Evolutionary conservation across 495 filamentous ascomycete species (phyloP).

Genomic region (Cudoniella acicularis): DNA sequence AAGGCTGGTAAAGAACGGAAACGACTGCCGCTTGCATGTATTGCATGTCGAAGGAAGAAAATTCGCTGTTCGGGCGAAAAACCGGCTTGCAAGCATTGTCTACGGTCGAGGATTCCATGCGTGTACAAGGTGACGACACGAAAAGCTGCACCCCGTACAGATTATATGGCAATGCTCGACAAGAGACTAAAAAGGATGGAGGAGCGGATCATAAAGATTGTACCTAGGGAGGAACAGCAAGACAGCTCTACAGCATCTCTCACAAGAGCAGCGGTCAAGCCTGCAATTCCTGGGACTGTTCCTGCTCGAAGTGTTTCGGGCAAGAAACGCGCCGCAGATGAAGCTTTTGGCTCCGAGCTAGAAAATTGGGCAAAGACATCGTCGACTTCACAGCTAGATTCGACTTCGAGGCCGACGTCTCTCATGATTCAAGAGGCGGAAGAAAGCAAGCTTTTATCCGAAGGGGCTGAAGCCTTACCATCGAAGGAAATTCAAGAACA

Average conservation of each 20-base stretch:
- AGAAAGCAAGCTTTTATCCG: slow-evolving; percentile 67
- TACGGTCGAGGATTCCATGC: slow-evolving; percentile 88
- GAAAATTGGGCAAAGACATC: slow-evolving; percentile 74
- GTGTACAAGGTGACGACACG: slow-evolving; percentile 97
- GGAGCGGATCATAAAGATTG: slow-evolving; percentile 92
- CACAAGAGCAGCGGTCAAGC: slow-evolving; percentile 75
- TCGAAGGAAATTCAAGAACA: slow-evolving; percentile 90
- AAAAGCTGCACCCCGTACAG: slow-evolving; percentile 92
- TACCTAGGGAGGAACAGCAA: slow-evolving; percentile 78
- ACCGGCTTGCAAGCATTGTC: slow-evolving; percentile 94
- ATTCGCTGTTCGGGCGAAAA: slow-evolving; percentile 98
- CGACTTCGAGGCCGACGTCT: slow-evolving; percentile 47
- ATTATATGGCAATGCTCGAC: slow-evolving; percentile 99
- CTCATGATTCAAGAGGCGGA: slow-evolving; percentile 63
- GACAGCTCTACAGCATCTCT: slow-evolving; percentile 44
- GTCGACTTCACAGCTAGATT: slow-evolving; percentile 36
- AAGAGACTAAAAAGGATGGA: slow-evolving; percentile 93
- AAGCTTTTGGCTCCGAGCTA: slow-evolving; percentile 80
- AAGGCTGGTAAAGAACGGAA: slow-evolving; percentile 98
- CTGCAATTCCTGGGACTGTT: slow-evolving; percentile 63
- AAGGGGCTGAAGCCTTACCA: slow-evolving; percentile 81
- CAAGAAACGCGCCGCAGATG: slow-evolving; percentile 84
- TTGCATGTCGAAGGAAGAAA: slow-evolving; percentile 94
- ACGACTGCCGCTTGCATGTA: slow-evolving; percentile 88
- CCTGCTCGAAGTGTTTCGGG: slow-evolving; percentile 40